Conservation (phyloP, 495 filamentous ascomycete species). For the Sordaria brevicollis region DNA sequence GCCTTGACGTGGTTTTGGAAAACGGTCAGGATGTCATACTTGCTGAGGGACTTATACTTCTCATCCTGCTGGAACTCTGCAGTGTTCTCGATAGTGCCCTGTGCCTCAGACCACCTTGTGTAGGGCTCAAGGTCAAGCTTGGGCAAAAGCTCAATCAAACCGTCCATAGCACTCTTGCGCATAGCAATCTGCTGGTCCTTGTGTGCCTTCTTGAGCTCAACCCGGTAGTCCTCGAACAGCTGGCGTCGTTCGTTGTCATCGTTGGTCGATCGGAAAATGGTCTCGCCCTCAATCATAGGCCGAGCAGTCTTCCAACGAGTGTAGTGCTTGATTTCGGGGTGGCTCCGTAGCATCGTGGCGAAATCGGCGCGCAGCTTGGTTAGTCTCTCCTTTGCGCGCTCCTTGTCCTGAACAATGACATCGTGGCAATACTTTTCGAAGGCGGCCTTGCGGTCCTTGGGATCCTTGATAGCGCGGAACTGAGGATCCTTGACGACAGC, state of each 20-base stretch:
- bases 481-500: constrained; percentile 87
- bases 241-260: constrained; percentile 83
- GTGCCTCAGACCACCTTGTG: constrained; percentile 88
- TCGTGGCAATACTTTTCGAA: constrained; percentile 95
- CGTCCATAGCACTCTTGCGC: constrained; percentile 76
- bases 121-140: constrained; percentile 82
- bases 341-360: constrained; percentile 87
- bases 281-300: constrained; percentile 90
- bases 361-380: constrained; percentile 91
- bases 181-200: constrained; percentile 59
- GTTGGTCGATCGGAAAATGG: constrained; percentile 83
- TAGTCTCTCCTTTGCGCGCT: constrained; percentile 87
- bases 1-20: constrained; percentile 94
- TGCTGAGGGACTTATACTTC: constrained; percentile 80
- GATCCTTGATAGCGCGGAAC: constrained; percentile 88
- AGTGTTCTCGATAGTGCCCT: constrained; percentile 68
- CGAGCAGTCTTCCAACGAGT: constrained; percentile 95
- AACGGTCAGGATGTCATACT: constrained; percentile 81
- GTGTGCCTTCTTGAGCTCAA: constrained; percentile 69
- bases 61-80: constrained; percentile 72
- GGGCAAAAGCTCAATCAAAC: constrained; percentile 71
- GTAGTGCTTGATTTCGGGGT: constrained; percentile 96
- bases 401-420: constrained; percentile 85
- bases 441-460: constrained; percentile 79
- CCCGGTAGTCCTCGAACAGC: constrained; percentile 89